Evolutionary conservation across 208 protist genomes (phyloP), one percentile per base, ranked within the genome.

Genomic region (Plasmodiophora brassicae): DNA sequence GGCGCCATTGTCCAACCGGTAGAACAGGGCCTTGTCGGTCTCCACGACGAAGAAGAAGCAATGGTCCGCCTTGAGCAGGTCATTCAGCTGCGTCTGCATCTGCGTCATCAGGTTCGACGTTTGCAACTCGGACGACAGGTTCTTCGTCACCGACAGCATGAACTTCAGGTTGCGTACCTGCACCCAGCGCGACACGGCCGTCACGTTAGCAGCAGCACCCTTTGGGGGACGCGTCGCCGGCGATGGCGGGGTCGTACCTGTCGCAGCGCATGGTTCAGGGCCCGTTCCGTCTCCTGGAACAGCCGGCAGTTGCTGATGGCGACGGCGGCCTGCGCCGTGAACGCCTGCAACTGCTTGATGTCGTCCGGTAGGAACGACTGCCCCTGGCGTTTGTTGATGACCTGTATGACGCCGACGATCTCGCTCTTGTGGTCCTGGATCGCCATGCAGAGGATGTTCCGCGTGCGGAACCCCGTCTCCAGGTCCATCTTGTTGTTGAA

Each of bases 401-500:
- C n/a, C 78, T 92, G 90, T 1, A 85, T 46, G 35, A 92, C 90
- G 1, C 90, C 90, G 20, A 91, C 39, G 78, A 92, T 45, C 44
- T 85, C 45, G 32, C 78, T 85, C 25, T 85, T 43, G 36, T 87
- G 35, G 72, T 92, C 50, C n/a, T 72, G 44, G 53, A 94, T 91
- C 8, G 93, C 90, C 0, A 93, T 84, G 88, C 90, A 93, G 0
- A 94, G 85, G 8, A 94, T 86, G 22, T 36, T 87, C 0, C 84
- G 44, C 1, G 92, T 94, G 32, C 85, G 57, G 84, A 92, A 94
- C 25, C 92, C 92, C 35, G 92, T 94, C 41, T 85, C 36, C 53
- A 85, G 60, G 78, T 94, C 92, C 10, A 93, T 46, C 43, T 86
- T 57, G 0, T 14, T 46, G 53, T 92, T 93, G 90, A 94, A 94